Percentiles rank a stretch among this genome's conserved stretches.
These are phyloP conservation scores for Phialophora tarda DNA, from an alignment of 2,329 filamentous ascomycete genomes.

Conservation along the genomic window DNA sequence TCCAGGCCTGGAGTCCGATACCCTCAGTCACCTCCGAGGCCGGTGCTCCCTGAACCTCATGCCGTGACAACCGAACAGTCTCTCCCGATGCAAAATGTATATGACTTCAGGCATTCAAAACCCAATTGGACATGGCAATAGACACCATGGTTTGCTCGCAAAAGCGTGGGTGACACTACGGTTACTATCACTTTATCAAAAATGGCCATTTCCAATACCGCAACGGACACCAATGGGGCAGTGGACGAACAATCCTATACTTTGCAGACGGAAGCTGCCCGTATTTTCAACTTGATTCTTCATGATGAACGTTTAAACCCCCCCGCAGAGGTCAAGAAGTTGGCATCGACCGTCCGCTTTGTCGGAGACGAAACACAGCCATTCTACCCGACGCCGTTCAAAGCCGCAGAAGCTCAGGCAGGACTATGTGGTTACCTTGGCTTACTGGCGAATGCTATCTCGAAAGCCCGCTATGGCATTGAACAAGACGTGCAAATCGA, in stretches of 20 bases:
- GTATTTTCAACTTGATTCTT: constrained; percentile 10
- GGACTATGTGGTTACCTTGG: constrained; percentile 67
- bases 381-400: constrained; percentile 55
- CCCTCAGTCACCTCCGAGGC: no score
- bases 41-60: no score
- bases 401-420: constrained; percentile 59
- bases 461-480: constrained; percentile 58
- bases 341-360: constrained; percentile 36
- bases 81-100: no score
- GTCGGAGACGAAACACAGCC: constrained; percentile 47
- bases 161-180: no score
- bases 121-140: no score
- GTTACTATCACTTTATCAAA: background rate
- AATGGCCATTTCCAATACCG: background rate
- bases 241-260: constrained; percentile 8
- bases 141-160: no score
- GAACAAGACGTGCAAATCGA: constrained; percentile 18
- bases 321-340: constrained; percentile 24
- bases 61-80: no score
- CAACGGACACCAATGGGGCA: background rate
- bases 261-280: constrained; percentile 6
- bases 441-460: constrained; percentile 63
- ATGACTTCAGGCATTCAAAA: no score
- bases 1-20: no score
- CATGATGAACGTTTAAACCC: background rate